These are phyloP conservation scores for Xanthoparmelia taractica DNA, from an alignment of 495 filamentous ascomycete genomes.

Conservation along the genomic window DNA sequence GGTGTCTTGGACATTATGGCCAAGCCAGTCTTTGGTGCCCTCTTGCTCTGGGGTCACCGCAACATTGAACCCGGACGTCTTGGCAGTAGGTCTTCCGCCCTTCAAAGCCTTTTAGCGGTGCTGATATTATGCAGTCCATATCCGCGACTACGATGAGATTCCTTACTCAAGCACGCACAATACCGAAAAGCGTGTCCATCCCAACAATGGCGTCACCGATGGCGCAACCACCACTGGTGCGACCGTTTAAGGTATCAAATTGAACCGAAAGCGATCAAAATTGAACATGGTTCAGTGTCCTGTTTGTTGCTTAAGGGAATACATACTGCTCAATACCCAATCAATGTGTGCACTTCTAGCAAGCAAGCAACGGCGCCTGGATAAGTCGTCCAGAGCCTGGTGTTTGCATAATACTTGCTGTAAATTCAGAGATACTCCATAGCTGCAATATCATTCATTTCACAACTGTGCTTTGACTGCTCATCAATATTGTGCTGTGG, in stretches of 20 bases:
- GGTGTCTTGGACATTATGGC: conserved; percentile 56
- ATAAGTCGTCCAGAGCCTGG: neutral
- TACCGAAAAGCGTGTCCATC: neutral
- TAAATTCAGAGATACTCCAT: neutral
- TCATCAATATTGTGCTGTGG: too few relatives aligned
- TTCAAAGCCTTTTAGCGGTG: too few relatives aligned
- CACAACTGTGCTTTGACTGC: neutral
- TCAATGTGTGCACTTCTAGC: neutral
- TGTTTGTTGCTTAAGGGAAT: neutral
- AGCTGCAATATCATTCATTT: neutral
- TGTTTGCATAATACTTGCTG: neutral
- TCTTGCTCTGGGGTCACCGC: conserved; percentile 47
- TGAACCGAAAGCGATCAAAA: too few relatives aligned
- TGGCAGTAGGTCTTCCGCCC: conserved; percentile 31
- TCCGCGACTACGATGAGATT: conserved; percentile 36
- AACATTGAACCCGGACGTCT: conserved; percentile 45
- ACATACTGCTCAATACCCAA: neutral
- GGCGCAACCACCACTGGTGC: conserved; percentile 13
- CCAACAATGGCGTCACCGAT: conserved; percentile 4
- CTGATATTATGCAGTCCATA: conserved; percentile 18
- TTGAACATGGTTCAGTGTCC: neutral
- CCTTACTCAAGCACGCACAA: neutral
- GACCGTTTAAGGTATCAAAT: neutral
- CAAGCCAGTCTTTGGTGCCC: conserved; percentile 48
- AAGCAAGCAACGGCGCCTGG: conserved; percentile 2